phyloP scores from a whole-genome alignment of 495 filamentous ascomycete genomes.

The Aspergillus carlsbadensis region DNA sequence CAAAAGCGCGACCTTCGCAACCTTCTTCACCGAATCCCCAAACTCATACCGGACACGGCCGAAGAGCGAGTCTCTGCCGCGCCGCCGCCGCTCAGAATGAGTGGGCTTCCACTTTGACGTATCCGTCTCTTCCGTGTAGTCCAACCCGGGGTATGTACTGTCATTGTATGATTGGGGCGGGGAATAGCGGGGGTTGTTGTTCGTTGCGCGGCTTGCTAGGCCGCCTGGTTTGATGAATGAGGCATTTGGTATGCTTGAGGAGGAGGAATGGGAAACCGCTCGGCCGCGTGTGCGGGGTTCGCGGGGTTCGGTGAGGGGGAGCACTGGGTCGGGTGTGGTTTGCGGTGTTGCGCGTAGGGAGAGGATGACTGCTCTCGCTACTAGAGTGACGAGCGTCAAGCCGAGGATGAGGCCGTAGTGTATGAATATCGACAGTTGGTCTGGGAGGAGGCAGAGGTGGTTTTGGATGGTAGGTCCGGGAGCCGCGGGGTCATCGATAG shows the following conservation, averaged over 20 bases:
- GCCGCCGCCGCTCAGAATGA: constrained; percentile 9
- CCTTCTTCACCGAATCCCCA: constrained; percentile 30
- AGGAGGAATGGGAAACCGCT: constrained; percentile 25
- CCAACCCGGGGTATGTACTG: constrained; percentile 28
- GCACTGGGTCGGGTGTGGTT: constrained; percentile 24
- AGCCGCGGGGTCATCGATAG: constrained; percentile 37
- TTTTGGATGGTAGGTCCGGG: constrained; percentile 67
- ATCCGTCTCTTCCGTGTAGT: constrained; percentile 21
- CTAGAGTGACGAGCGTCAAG: constrained; percentile 58
- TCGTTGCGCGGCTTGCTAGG: constrained; percentile 34
- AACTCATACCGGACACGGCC: constrained; percentile 27
- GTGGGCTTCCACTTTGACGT: constrained; percentile 23
- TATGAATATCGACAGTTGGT: constrained; percentile 79
- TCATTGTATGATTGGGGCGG: constrained; percentile 18
- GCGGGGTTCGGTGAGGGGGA: constrained; percentile 39
- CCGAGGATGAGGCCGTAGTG: constrained; percentile 65
- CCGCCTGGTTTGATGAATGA: constrained; percentile 30
- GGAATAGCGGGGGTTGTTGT: constrained; percentile 26
- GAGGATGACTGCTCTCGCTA: constrained; percentile 59
- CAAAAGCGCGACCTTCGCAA: constrained; percentile 43
- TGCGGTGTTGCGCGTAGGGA: constrained; percentile 20
- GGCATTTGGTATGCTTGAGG: constrained; percentile 41
- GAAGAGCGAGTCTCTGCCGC: constrained; percentile 11
- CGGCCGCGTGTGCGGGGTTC: constrained; percentile 9
- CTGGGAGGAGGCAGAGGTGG: constrained; percentile 87